These are phyloP conservation scores for Colletotrichum cordylinicola DNA, from an alignment of 2,329 filamentous ascomycete species.

Conservation along the genomic window DNA sequence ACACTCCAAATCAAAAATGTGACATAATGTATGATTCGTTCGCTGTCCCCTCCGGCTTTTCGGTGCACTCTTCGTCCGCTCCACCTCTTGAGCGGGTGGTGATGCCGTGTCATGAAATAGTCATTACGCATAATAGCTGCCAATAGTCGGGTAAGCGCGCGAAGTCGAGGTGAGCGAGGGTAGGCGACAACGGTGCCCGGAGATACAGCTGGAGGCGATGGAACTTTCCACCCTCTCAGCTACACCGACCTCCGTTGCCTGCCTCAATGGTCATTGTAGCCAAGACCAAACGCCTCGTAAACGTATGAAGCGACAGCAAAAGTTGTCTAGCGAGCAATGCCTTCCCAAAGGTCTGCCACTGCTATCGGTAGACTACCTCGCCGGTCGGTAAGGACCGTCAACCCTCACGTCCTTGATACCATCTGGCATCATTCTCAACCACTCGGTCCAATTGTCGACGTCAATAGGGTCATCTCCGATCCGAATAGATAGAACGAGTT, in stretches of 20 bases:
- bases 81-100: neutral
- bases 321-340: neutral
- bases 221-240: neutral
- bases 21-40: neutral
- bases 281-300: neutral
- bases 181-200: neutral
- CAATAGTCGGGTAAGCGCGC: neutral
- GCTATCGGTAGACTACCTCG: conserved; percentile 27
- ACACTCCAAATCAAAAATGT: neutral
- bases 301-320: conserved; percentile 7
- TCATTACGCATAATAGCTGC: neutral
- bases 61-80: neutral
- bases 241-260: neutral
- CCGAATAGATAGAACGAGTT: conserved; percentile 56
- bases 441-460: conserved; percentile 61
- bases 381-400: conserved; percentile 54
- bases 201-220: neutral
- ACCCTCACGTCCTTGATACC: conserved; percentile 61
- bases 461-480: conserved; percentile 57
- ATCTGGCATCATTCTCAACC: conserved; percentile 64
- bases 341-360: neutral
- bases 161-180: neutral
- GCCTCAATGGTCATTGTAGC: neutral
- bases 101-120: neutral
- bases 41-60: neutral